These are phyloP conservation scores for Colletotrichum abscissum DNA, from an alignment of 2,329 filamentous ascomycete genomes.

Conservation along the genomic window DNA sequence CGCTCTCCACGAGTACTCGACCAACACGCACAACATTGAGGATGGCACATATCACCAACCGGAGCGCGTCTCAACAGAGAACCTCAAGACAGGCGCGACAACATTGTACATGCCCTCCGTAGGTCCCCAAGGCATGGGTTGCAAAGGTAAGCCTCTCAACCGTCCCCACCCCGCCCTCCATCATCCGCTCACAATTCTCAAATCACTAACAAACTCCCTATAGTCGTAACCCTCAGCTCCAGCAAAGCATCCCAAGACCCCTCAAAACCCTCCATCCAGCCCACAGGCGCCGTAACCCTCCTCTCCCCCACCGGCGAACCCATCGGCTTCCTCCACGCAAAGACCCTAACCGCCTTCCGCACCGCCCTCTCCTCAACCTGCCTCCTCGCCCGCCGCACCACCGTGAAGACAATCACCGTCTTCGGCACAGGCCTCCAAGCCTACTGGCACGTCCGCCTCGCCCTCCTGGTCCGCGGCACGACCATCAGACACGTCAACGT, in stretches of 20 bases:
- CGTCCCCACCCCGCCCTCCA: too few relatives aligned
- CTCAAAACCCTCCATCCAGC: conserved; percentile 51
- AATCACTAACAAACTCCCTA: conserved; percentile 12
- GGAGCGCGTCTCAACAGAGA: conserved; percentile 60
- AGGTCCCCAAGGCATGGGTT: conserved; percentile 70
- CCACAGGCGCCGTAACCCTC: conserved; percentile 77
- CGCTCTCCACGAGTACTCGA: conserved; percentile 72
- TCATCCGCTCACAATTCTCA: neutral
- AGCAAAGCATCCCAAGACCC: conserved; percentile 43
- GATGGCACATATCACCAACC: conserved; percentile 65
- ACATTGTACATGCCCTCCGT: conserved; percentile 82
- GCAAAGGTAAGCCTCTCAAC: conserved; percentile 66
- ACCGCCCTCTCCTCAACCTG: conserved; percentile 80
- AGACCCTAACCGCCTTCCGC: conserved; percentile 82
- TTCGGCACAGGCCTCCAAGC: conserved; percentile 93
- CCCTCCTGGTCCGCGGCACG: conserved; percentile 76
- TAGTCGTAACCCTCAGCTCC: conserved; percentile 73
- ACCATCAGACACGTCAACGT: conserved; percentile 86
- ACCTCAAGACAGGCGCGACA: conserved; percentile 61
- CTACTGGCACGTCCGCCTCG: conserved; percentile 92
- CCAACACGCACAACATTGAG: conserved; percentile 57
- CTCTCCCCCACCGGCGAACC: conserved; percentile 72
- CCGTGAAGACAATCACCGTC: conserved; percentile 80
- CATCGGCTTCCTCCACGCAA: conserved; percentile 77
- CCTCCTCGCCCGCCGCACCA: conserved; percentile 72